A percentile compares a stretch with the other conserved stretches of the same genome.
Conservation (phyloP, 192 early-diverging fungal species). For the Spizellomyces punctatus region DNA sequence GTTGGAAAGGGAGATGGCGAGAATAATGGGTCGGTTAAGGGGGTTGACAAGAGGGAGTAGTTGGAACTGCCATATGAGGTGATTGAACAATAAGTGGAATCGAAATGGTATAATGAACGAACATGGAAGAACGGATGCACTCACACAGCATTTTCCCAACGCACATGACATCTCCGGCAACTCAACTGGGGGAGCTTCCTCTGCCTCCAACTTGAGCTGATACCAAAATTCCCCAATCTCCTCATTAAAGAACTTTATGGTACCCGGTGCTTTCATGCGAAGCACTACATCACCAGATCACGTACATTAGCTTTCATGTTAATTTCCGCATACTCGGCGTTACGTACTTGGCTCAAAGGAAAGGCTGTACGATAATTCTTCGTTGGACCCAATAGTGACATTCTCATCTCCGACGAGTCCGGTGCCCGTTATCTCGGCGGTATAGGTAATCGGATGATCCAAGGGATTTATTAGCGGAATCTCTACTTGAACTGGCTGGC, state of each 20-base stretch:
- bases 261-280: constrained; percentile 27
- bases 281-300: constrained; percentile 33
- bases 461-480: constrained; percentile 48
- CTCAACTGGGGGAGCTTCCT: constrained; percentile 39
- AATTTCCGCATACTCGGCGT: neutral
- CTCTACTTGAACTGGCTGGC: constrained; percentile 35
- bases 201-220: constrained; percentile 41
- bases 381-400: constrained; percentile 30
- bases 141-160: constrained; percentile 49
- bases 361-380: constrained; percentile 40
- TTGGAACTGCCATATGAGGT: constrained; percentile 18
- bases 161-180: constrained; percentile 43
- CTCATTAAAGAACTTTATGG: constrained; percentile 41
- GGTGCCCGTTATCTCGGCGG: constrained; percentile 33
- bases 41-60: constrained; percentile 31
- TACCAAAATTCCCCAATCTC: constrained; percentile 60
- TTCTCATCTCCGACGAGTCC: constrained; percentile 32
- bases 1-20: constrained; percentile 36
- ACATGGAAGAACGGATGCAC: neutral
- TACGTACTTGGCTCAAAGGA: constrained; percentile 48
- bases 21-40: constrained; percentile 18
- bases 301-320: neutral
- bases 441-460: constrained; percentile 31
- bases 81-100: neutral
- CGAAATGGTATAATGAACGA: too few species aligned